Conservation (phyloP, 441 rosid species). For the Bruguiera hainesii region DNA sequence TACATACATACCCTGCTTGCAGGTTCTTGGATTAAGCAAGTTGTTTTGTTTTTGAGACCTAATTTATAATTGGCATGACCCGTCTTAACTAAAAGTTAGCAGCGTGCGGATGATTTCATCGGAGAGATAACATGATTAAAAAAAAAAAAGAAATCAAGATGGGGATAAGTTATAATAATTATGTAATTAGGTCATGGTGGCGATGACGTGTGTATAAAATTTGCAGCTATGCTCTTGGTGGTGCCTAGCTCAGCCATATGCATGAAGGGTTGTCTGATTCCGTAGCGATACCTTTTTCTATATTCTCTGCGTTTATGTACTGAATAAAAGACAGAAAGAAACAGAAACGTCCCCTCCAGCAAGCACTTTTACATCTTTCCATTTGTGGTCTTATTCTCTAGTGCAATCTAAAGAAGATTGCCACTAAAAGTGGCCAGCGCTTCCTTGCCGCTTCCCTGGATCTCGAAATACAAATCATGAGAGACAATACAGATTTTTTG, state of each 20-base stretch:
- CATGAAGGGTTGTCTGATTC: slow-evolving; percentile 29
- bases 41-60: too few species aligned
- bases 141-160: not conserved
- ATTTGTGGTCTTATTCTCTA: slow-evolving; percentile 39
- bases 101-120: too few species aligned
- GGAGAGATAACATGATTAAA: too few species aligned
- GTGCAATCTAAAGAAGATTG: slow-evolving; percentile 59
- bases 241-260: slow-evolving; percentile 14
- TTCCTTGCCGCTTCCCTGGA: slow-evolving; percentile 14
- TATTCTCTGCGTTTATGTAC: slow-evolving; percentile 16
- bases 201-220: slow-evolving; percentile 23
- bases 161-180: slow-evolving; percentile 30
- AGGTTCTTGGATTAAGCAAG: too few species aligned
- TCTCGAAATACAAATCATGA: slow-evolving; percentile 1
- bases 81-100: too few species aligned
- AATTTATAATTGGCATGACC: too few species aligned
- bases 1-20: too few species aligned
- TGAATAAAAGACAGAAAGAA: slow-evolving; percentile 16
- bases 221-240: slow-evolving; percentile 20
- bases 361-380: slow-evolving; percentile 24
- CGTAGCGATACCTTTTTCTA: slow-evolving; percentile 37
- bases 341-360: slow-evolving; percentile 53
- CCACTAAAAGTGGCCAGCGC: slow-evolving; percentile 63
- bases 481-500: not conserved
- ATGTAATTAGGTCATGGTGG: slow-evolving; percentile 18